These are phyloP conservation scores for Annulohypoxylon moriforme DNA, from an alignment of 495 filamentous ascomycete genomes.

Conservation along the genomic window DNA sequence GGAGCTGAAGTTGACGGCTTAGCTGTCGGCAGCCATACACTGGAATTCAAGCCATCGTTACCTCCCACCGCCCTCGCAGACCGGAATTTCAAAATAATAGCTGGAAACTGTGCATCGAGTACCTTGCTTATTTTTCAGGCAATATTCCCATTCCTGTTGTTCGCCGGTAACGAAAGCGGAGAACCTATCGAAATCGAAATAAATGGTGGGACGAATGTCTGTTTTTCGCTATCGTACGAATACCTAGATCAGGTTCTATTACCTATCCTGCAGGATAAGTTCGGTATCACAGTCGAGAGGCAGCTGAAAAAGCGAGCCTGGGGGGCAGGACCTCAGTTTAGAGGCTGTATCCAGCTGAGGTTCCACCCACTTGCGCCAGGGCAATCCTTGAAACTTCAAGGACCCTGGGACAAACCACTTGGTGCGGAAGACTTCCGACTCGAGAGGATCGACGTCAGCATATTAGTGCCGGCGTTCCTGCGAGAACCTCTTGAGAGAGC, in stretches of 20 bases:
- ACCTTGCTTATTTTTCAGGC: constrained; percentile 84
- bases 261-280: constrained; percentile 72
- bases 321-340: constrained; percentile 65
- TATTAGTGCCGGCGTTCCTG: constrained; percentile 61
- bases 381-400: constrained; percentile 59
- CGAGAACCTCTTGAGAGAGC: constrained; percentile 54
- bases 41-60: constrained; percentile 62
- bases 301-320: constrained; percentile 73
- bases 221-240: constrained; percentile 77
- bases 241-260: constrained; percentile 81
- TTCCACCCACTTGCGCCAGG: constrained; percentile 64
- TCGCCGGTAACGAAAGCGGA: constrained; percentile 57
- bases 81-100: constrained; percentile 57
- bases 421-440: constrained; percentile 52
- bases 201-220: constrained; percentile 81
- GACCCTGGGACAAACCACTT: constrained; percentile 46
- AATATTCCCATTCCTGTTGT: constrained; percentile 80
- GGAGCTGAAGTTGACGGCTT: constrained; percentile 67
- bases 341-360: constrained; percentile 70
- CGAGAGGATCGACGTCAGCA: constrained; percentile 69
- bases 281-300: constrained; percentile 67
- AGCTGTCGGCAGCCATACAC: constrained; percentile 62
- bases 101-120: constrained; percentile 59
- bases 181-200: constrained; percentile 68
- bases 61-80: constrained; percentile 52